Base-by-base conservation (phyloP, 78 protist species). In the Tieghemostelium lacteum region DNA sequence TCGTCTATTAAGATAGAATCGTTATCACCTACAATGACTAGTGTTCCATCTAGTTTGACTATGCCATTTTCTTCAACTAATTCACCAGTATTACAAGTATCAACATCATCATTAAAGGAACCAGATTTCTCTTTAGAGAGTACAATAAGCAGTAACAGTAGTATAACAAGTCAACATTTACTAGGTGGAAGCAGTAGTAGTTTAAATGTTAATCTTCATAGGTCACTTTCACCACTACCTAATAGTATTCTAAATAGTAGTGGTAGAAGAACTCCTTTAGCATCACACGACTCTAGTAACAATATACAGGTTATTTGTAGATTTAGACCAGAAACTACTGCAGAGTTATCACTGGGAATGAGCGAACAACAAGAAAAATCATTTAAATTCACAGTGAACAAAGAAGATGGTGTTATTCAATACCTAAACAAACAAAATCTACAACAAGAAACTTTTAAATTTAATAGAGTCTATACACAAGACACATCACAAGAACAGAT, bases 141-240 rank as follows among this genome's bases (percentile, higher is more conserved):
- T 33, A 24, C 19, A 36, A 31, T 54, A 29, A n/a, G 17, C 86
- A 39, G n/a, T 64, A 20, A 40, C 86, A 2, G 62, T 64, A 40
- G 17, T 20, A 40, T 60, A 6, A 62, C 36, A 39, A 40, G 31
- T 45, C 52, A 24, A 31, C 26, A 66, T 24, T 34, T 28, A 37
- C 26, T 74, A 63, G 39, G 40, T 62, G 31, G 24, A 40, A 29
- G 10, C 58, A 76, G 34, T 45, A 64, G 64, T 52, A 31, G 62
- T 72, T 39, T 39, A 19, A 39, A 39, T 39, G 29, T 63, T 22
- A 40, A 17, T 33, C 6, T 34, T 10, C 34, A 55, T 24, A 49
- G 88, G 52, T 80, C 88, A 80, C 58, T 76, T 4, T 80, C 88
- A 49, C 75, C 88, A 50, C 64, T 74, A 64, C 50, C 83, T 20